Base-by-base conservation (phyloP, 2,329 filamentous ascomycete genomes). In the Cladosporium oxysporum region DNA sequence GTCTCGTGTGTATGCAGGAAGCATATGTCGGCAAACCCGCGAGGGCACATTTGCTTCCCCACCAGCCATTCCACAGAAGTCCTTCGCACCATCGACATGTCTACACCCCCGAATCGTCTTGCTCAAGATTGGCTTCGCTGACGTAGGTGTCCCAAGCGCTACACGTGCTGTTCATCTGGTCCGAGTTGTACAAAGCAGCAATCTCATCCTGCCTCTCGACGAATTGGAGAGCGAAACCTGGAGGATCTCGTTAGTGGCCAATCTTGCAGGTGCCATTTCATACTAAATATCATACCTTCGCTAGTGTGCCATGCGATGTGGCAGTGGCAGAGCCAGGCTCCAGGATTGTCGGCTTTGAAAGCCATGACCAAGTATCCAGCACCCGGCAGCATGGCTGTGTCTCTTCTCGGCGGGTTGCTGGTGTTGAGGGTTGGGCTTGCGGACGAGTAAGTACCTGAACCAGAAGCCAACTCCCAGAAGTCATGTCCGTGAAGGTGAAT, bases 401-500 rank as follows among this genome's bases (percentile, higher is more conserved):
- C 76, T 47, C 76, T 65, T 10, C 76, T 68, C 6, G 70, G 71
- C 11, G 76, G 76, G 62, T 78, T 77, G 29, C 58, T 65, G 29
- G 72, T 72, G 21, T 75, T 73, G 3, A 82, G 71, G 0, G 73
- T 73, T 3, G 70, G 68, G 1, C 64, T 68, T 3, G 66, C 65
- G 35, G 60, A 63, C 26, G 78, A 76, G 73, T 80, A 81, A 5
- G 71, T 71, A 1, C 78, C 76, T 10, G 66, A 65, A 4, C 80
- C 80, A 2, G 69, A 66, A 10, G 76, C 79, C 3, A 82, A 69
- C 31, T 81, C 71, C 69, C 77, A 81, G 68, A 81, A 82, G 69
- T 82, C 80, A 18, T 29, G 35, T 23, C 35, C 78, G 77, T 71
- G n/a, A 69, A 73, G 11, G 70, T 73, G 29, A 35, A 60, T 59